phyloP scores from a whole-genome alignment of 1,284 basidiomycete species.

The Inonotus hispidus region DNA sequence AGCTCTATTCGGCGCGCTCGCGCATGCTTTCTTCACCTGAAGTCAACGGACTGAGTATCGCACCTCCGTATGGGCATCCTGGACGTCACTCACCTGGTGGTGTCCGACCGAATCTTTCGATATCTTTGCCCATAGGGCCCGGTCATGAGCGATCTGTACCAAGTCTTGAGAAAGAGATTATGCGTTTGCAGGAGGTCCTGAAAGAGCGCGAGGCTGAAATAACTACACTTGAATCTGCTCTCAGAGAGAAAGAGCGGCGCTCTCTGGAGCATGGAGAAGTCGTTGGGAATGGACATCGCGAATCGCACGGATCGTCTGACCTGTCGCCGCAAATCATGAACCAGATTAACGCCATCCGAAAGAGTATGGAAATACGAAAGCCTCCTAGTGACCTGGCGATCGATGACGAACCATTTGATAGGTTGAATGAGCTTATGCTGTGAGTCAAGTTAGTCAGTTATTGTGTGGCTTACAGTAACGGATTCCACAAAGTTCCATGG shows the following conservation, averaged over 20 bases:
- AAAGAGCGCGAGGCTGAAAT: constrained; percentile 88
- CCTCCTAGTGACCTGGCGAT: constrained; percentile 35
- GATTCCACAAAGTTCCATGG: constrained; percentile 71
- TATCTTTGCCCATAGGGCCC: constrained; percentile 44
- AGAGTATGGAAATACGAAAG: constrained; percentile 48
- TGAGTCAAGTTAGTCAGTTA: constrained; percentile 33
- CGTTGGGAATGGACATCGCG: constrained; percentile 26
- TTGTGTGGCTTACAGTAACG: constrained; percentile 2
- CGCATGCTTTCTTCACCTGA: constrained; percentile 72
- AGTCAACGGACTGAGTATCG: constrained; percentile 55
- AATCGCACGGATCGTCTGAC: constrained; percentile 24
- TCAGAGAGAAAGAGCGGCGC: constrained; percentile 44
- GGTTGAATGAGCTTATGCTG: constrained; percentile 85
- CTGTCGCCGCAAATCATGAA: constrained; percentile 65
- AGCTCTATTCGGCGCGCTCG: constrained; percentile 85
- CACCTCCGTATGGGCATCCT: constrained; percentile 29
- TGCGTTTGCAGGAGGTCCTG: constrained; percentile 84
- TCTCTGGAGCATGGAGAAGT: constrained; percentile 22
- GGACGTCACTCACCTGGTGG: constrained; percentile 24
- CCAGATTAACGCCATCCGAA: constrained; percentile 66
- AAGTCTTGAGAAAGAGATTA: constrained; percentile 89
- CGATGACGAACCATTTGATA: constrained; percentile 62
- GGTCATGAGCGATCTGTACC: constrained; percentile 64
- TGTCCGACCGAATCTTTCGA: constrained; percentile 53
- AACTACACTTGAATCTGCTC: constrained; percentile 60